Percentiles rank a stretch among this genome's conserved stretches.
phyloP scores from a whole-genome alignment of 1,284 basidiomycete species.

The Lignosus rhinocerotis region DNA sequence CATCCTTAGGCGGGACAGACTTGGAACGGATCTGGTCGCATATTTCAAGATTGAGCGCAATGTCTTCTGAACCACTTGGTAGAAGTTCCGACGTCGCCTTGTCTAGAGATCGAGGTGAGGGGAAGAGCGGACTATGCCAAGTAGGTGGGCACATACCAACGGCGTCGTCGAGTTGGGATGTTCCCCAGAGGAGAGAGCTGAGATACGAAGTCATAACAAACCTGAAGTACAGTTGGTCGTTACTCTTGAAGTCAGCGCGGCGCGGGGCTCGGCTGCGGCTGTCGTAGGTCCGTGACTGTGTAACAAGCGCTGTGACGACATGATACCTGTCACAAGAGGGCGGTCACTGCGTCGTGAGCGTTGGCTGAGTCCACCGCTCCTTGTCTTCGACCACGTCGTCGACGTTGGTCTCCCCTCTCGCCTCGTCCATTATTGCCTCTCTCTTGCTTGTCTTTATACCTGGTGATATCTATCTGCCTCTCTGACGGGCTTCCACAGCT shows the following conservation, averaged over 20 bases:
- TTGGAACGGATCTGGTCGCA: constrained; percentile 96
- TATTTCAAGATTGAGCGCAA: constrained; percentile 93
- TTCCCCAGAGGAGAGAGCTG: constrained; percentile 71
- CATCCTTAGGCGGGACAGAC: constrained; percentile 81
- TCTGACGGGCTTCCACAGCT: constrained; percentile 20
- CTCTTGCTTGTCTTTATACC: constrained; percentile 15
- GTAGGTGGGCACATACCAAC: constrained; percentile 51
- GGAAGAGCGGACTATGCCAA: not conserved
- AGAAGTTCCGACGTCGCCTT: constrained; percentile 90
- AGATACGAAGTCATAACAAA: constrained; percentile 44
- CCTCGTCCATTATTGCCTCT: not conserved
- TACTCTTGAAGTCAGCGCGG: not conserved
- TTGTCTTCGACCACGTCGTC: constrained; percentile 28
- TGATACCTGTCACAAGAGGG: constrained; percentile 11
- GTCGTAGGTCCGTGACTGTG: constrained; percentile 10
- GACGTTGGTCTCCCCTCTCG: constrained; percentile 18
- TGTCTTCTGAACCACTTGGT: constrained; percentile 83
- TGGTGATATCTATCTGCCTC: constrained; percentile 11
- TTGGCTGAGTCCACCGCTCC: constrained; percentile 25
- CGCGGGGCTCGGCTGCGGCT: constrained; percentile 2
- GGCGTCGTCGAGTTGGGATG: constrained; percentile 75
- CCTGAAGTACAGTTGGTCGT: constrained; percentile 15
- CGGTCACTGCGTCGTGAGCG: constrained; percentile 24
- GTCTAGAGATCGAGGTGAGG: constrained; percentile 47
- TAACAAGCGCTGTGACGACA: not conserved